These are phyloP conservation scores for Crucibulum laeve DNA, from an alignment of 768 basidiomycete genomes.

Conservation along the genomic window DNA sequence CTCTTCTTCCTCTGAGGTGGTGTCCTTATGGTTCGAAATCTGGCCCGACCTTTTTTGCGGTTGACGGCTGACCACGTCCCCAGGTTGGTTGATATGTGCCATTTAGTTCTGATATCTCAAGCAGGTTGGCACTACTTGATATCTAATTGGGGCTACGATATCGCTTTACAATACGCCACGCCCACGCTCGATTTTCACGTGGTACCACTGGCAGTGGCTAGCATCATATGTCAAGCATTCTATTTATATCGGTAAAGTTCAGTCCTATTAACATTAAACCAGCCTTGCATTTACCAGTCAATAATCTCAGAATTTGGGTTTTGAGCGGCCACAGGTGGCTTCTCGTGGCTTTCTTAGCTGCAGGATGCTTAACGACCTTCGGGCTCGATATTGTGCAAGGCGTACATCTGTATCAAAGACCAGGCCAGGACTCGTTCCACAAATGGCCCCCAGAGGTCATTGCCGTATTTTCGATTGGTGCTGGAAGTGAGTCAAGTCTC, in stretches of 20 bases:
- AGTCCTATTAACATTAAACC: background rate
- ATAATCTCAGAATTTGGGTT: background rate
- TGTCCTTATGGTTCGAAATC: too few species aligned
- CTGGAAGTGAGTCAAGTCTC: background rate
- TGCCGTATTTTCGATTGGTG: background rate
- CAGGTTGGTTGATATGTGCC: background rate
- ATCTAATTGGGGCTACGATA: background rate
- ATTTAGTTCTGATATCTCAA: background rate
- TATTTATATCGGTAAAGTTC: background rate
- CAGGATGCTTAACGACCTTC: background rate
- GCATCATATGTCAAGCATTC: background rate
- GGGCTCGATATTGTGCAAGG: background rate
- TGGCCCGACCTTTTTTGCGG: too few species aligned
- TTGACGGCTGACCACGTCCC: too few species aligned
- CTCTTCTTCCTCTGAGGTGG: too few species aligned
- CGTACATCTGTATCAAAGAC: too few species aligned
- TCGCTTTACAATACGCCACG: background rate
- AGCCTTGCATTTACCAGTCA: too few species aligned
- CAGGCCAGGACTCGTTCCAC: too few species aligned
- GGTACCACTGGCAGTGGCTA: background rate
- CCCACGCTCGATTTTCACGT: background rate
- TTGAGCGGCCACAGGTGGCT: background rate
- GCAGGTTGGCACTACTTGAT: background rate
- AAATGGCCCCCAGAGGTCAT: background rate
- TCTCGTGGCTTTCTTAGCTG: background rate